These are phyloP conservation scores for Monilinia fructigena DNA, from an alignment of 2,329 filamentous ascomycete genomes.

Conservation along the genomic window DNA sequence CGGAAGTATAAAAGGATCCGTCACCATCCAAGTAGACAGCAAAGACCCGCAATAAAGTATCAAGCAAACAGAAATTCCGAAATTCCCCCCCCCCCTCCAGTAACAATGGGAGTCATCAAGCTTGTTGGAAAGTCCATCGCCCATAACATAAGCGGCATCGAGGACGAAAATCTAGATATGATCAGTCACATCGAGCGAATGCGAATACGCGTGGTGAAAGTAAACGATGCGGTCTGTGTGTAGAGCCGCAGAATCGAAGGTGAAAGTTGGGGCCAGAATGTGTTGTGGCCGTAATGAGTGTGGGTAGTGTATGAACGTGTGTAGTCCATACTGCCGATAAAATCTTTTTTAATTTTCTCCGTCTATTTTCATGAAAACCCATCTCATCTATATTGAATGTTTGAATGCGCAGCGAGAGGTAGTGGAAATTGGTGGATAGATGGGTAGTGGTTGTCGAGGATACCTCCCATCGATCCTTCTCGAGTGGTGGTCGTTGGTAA, in stretches of 20 bases:
- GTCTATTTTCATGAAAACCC: constrained; percentile 3
- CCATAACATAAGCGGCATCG: not conserved
- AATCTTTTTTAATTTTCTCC: constrained; percentile 1
- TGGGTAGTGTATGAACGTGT: not conserved
- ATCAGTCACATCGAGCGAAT: constrained; percentile 6
- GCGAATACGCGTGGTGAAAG: not conserved
- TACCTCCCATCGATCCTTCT: not conserved
- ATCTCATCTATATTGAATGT: constrained; percentile 3
- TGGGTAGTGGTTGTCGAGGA: not conserved
- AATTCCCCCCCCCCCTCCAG: not conserved
- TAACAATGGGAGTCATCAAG: constrained; percentile 1
- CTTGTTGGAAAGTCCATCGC: constrained; percentile 5
- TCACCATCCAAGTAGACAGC: constrained; percentile 1
- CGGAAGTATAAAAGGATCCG: constrained; percentile 1
- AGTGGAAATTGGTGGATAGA: not conserved
- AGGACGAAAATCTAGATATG: not conserved
- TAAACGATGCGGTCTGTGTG: not conserved
- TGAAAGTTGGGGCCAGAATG: not conserved
- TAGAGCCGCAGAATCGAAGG: not conserved
- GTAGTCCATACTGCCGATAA: not conserved
- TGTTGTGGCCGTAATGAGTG: constrained; percentile 10
- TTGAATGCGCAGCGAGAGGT: not conserved
- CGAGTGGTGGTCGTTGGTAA: not conserved
- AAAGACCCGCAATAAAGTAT: not conserved
- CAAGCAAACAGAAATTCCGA: not conserved